Conservation (phyloP, 208 protist genomes). For the Leishmania arabica region DNA sequence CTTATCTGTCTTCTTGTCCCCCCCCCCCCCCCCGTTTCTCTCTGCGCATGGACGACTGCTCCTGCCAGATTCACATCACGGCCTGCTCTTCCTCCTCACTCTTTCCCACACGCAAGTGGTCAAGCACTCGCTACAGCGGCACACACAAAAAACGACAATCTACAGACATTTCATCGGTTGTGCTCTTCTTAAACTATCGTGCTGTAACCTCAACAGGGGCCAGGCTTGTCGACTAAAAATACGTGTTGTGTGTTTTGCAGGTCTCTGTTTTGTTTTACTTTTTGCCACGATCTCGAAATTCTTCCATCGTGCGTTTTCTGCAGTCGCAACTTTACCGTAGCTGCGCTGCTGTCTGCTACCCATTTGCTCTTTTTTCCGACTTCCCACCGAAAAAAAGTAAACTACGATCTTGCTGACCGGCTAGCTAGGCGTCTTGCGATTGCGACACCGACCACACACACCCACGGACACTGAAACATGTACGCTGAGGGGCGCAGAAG, state of each 20-base stretch:
- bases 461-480: not conserved
- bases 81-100: not conserved
- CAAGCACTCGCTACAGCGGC: not conserved
- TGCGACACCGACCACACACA: not conserved
- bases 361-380: not conserved
- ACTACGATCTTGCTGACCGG: not conserved
- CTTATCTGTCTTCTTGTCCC: not conserved
- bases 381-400: not conserved
- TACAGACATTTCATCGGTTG: not conserved
- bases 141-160: too few species aligned
- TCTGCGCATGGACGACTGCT: not conserved
- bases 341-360: not conserved
- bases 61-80: not conserved
- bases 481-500: not conserved
- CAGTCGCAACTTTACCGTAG: not conserved
- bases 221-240: too few species aligned
- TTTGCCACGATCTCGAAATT: not conserved
- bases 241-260: not conserved
- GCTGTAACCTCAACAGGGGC: not conserved
- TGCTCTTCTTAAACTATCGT: not conserved
- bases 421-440: not conserved
- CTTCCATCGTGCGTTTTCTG: not conserved
- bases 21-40: not conserved
- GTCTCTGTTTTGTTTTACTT: not conserved
- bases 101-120: not conserved